Evolutionary conservation across 2,329 filamentous ascomycete genomes (phyloP).

Genomic region (Raffaelea albimanens): DNA sequence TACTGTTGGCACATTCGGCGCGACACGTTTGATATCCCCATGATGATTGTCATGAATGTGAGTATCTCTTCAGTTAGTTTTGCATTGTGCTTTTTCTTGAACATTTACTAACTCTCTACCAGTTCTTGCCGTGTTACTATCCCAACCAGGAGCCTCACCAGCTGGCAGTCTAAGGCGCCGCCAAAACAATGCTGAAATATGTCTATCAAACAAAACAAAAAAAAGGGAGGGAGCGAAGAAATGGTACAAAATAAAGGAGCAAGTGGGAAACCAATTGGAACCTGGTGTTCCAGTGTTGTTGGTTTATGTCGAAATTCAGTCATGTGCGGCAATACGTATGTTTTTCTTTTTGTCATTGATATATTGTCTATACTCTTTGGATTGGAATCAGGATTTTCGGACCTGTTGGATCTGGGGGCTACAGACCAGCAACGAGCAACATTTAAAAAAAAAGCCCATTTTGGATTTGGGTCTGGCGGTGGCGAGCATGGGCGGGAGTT

Average conservation of each 20-base stretch:
- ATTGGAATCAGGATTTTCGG: background rate
- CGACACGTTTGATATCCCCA: slow-evolving; percentile 96
- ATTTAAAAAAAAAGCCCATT: background rate
- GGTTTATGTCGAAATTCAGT: too few relatives aligned
- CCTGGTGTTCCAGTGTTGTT: too few relatives aligned
- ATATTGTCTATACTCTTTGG: background rate
- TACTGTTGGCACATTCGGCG: slow-evolving; percentile 97
- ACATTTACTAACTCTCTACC: background rate
- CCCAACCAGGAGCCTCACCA: slow-evolving; percentile 47
- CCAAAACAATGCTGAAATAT: too few relatives aligned
- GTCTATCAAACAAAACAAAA: too few relatives aligned
- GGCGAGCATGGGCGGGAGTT: background rate
- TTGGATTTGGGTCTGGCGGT: background rate
- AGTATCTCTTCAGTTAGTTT: slow-evolving; percentile 33
- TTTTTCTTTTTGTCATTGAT: background rate
- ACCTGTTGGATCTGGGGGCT: background rate
- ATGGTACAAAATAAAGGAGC: too few relatives aligned
- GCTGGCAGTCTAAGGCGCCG: slow-evolving; percentile 37
- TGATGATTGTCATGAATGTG: slow-evolving; percentile 97
- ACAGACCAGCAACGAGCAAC: background rate
- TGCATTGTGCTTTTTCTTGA: background rate
- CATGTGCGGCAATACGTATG: too few relatives aligned
- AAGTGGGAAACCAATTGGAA: too few relatives aligned
- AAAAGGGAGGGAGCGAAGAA: too few relatives aligned
- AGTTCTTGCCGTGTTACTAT: slow-evolving; percentile 53